Conservation (phyloP, 1,139 yeast genomes). For the Protomyces inundatus region DNA sequence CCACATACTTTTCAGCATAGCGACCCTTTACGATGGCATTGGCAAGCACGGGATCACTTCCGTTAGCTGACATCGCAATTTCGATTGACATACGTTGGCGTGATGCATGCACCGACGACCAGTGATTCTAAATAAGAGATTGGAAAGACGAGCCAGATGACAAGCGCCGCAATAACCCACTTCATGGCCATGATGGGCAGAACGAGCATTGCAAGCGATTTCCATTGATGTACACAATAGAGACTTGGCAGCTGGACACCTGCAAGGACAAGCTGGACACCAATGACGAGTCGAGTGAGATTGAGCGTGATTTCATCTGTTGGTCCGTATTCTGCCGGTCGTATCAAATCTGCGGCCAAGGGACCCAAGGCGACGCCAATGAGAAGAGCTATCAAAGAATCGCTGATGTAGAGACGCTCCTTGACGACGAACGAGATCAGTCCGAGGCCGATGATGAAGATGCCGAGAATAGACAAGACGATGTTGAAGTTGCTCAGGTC, state of each 20-base stretch:
- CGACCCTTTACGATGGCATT: conserved; percentile 45
- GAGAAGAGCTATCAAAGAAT: conserved; percentile 35
- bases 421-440: conserved; percentile 35
- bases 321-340: conserved; percentile 34
- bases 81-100: neutral
- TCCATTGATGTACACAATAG: conserved; percentile 39
- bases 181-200: conserved; percentile 44
- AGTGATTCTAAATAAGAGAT: conserved; percentile 10
- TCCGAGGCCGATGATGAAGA: conserved; percentile 36
- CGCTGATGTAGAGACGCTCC: conserved; percentile 37
- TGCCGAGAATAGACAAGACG: conserved; percentile 37
- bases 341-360: conserved; percentile 34
- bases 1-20: conserved; percentile 42
- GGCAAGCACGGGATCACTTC: conserved; percentile 47
- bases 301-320: conserved; percentile 36
- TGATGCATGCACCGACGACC: conserved; percentile 17
- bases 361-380: conserved; percentile 35
- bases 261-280: conserved; percentile 44
- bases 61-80: conserved; percentile 37
- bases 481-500: conserved; percentile 36
- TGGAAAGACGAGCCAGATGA: conserved; percentile 41
- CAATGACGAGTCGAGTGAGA: conserved; percentile 42
- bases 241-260: conserved; percentile 45
- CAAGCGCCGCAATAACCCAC: conserved; percentile 43
- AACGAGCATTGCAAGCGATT: conserved; percentile 39